Evolutionary conservation across 148 eudicot species (phyloP), one percentile per base, ranked within the genome.

Genomic region (Chenopodium formosanum): DNA sequence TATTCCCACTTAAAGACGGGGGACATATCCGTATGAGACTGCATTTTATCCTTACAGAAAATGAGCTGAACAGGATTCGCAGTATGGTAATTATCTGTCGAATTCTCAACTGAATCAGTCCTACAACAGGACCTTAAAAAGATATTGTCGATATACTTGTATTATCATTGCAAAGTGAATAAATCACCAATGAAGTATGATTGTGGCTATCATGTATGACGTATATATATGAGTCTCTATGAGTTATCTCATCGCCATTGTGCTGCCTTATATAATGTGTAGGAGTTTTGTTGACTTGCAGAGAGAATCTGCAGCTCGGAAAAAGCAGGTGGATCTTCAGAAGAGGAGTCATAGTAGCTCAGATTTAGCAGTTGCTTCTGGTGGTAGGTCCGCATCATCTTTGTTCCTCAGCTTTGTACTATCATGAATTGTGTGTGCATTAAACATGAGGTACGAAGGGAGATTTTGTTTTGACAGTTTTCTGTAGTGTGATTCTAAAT

Each of bases 291-390:
- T 81, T 62, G 64, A 23, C 68, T 70, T 65, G 75, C 83, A 96
- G 99, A 94, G 99, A 78, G 98, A 96, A 87, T 84, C 90, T 78
- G 99, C 95, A 34, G 16, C 87, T 78, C 91, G 87, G 81, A 95
- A 88, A 89, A 94, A 96, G 79, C 78, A 79, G n/a, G 90, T 77
- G 70, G 91, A 86, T 64, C 83, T 85, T 47, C 86, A 86, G 29
- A 84, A 47, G 66, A 79, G 80, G 74, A 88, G 84, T 50, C 84
- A 53, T 52, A 76, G 81, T 76, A 32, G 48, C 70, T 70, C 87
- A 76, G 89, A 87, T 76, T 78, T 71, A 74, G 77, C 86, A 27
- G 75, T 81, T 76, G 79, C 81, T 78, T 83, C 84, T 74, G 84
- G 84, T 84, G 88, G 81, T 71, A 83, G 86, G 77, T 84, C 88